These are phyloP conservation scores for Rhizophlyctis rosea DNA, from an alignment of 192 early-diverging fungal genomes.

Conservation along the genomic window DNA sequence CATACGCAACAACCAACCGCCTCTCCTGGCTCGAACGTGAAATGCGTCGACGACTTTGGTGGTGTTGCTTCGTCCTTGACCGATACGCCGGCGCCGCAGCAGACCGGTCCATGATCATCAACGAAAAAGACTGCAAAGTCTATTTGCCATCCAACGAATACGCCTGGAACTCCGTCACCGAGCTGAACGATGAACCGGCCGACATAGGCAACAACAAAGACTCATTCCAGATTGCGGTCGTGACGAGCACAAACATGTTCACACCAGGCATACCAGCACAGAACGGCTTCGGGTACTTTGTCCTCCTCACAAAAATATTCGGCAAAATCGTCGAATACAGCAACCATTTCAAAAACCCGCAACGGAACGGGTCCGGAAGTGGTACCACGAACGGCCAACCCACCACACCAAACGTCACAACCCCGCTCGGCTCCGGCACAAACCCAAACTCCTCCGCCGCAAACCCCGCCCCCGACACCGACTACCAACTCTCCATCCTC, in stretches of 20 bases:
- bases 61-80: slow-evolving; percentile 42
- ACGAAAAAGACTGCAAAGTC: slow-evolving; percentile 44
- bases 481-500: slow-evolving; percentile 34
- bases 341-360: slow-evolving; percentile 24
- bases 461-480: slow-evolving; percentile 16
- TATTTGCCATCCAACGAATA: slow-evolving; percentile 36
- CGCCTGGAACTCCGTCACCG: slow-evolving; percentile 11
- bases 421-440: neutral
- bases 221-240: slow-evolving; percentile 30
- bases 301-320: slow-evolving; percentile 43
- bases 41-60: slow-evolving; percentile 42
- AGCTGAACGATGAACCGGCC: slow-evolving; percentile 8
- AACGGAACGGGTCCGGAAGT: slow-evolving; percentile 13
- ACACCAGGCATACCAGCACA: slow-evolving; percentile 29
- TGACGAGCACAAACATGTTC: slow-evolving; percentile 33
- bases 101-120: slow-evolving; percentile 37
- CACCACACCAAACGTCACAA: neutral
- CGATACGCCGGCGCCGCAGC: slow-evolving; percentile 39
- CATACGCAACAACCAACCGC: neutral
- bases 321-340: slow-evolving; percentile 42
- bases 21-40: slow-evolving; percentile 44
- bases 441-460: neutral
- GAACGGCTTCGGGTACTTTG: slow-evolving; percentile 27
- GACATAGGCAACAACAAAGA: slow-evolving; percentile 5
- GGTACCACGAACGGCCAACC: too few species aligned